Conservation (phyloP, 192 early-diverging fungal genomes). For the Coemansia reversa region DNA sequence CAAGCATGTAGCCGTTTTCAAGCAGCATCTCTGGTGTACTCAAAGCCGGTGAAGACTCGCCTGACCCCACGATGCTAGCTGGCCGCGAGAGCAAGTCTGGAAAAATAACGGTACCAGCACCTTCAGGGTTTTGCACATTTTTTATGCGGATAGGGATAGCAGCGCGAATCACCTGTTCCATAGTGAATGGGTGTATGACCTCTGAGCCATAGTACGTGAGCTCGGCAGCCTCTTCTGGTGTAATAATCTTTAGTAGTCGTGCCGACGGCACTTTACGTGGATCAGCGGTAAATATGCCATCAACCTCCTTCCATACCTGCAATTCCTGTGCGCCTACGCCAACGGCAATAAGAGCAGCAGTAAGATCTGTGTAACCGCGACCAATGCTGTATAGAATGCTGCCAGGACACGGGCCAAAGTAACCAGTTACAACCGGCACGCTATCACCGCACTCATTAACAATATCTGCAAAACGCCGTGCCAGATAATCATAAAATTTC, state of each 20-base stretch:
- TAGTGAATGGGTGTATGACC: slow-evolving; percentile 99
- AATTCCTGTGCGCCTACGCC: slow-evolving; percentile 85
- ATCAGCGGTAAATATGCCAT: slow-evolving; percentile 98
- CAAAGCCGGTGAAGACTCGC: slow-evolving; percentile 57
- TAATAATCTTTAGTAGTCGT: slow-evolving; percentile 83
- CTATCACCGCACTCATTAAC: slow-evolving; percentile 61
- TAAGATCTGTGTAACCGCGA: slow-evolving; percentile 97
- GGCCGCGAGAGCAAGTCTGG: slow-evolving; percentile 67
- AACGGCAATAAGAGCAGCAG: slow-evolving; percentile 92
- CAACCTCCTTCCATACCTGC: slow-evolving; percentile 99
- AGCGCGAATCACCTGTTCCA: slow-evolving; percentile 98
- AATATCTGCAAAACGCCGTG: slow-evolving; percentile 63
- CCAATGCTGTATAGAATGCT: slow-evolving; percentile 88
- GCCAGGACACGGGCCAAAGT: slow-evolving; percentile 96
- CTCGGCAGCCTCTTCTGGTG: slow-evolving; percentile 97
- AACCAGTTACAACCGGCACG: slow-evolving; percentile 94
- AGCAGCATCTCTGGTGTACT: slow-evolving; percentile 60
- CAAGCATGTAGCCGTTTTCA: slow-evolving; percentile 73
- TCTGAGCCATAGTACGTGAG: slow-evolving; percentile 95
- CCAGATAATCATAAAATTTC: slow-evolving; percentile 94
- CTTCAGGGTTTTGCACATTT: slow-evolving; percentile 93
- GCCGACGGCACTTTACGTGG: slow-evolving; percentile 92
- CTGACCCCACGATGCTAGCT: slow-evolving; percentile 54
- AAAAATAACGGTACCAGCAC: slow-evolving; percentile 89
- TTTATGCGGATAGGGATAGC: slow-evolving; percentile 98